Percentiles rank a stretch among this genome's conserved stretches.
These are phyloP conservation scores for Colletotrichum sp. DNA, from an alignment of 2,329 filamentous ascomycete genomes.

Conservation along the genomic window DNA sequence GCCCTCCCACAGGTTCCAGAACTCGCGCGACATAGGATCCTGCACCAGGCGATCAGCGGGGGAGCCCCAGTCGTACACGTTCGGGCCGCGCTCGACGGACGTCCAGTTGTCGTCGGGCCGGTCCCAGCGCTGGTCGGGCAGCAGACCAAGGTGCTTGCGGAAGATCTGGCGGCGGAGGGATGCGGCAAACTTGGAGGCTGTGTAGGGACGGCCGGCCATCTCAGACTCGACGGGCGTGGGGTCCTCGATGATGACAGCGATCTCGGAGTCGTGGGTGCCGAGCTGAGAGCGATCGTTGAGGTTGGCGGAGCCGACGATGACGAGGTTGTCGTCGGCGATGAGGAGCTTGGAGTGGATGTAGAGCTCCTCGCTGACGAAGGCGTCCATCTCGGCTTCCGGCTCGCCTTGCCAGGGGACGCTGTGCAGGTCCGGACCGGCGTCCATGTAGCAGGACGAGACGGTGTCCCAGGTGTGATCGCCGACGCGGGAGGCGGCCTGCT, in stretches of 20 bases:
- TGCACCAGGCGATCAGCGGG: constrained; percentile 70
- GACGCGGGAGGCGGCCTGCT: constrained; percentile 67
- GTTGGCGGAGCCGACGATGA: constrained; percentile 77
- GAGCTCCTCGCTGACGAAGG: constrained; percentile 67
- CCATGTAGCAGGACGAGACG: constrained; percentile 84
- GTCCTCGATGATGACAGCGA: constrained; percentile 89
- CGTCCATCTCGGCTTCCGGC: constrained; percentile 61
- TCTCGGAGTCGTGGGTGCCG: constrained; percentile 84
- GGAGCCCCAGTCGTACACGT: constrained; percentile 76
- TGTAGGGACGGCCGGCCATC: constrained; percentile 77
- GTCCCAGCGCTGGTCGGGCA: constrained; percentile 76
- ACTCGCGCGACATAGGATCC: constrained; percentile 74
- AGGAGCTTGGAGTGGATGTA: constrained; percentile 73
- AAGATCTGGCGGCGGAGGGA: constrained; percentile 85
- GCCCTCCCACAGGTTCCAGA: constrained; percentile 74
- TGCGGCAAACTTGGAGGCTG: constrained; percentile 77
- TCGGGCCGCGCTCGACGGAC: constrained; percentile 72
- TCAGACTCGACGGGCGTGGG: constrained; percentile 69
- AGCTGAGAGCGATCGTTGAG: constrained; percentile 74
- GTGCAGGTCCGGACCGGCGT: constrained; percentile 73
- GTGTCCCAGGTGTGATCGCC: constrained; percentile 71
- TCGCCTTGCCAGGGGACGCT: constrained; percentile 59
- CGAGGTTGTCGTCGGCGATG: constrained; percentile 82
- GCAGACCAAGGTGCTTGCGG: constrained; percentile 88
- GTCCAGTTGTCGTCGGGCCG: constrained; percentile 76